Percentiles rank a stretch among this genome's conserved stretches.
phyloP scores from a whole-genome alignment of 2,329 filamentous ascomycete species.

The Phyllosticta citribraziliensis region DNA sequence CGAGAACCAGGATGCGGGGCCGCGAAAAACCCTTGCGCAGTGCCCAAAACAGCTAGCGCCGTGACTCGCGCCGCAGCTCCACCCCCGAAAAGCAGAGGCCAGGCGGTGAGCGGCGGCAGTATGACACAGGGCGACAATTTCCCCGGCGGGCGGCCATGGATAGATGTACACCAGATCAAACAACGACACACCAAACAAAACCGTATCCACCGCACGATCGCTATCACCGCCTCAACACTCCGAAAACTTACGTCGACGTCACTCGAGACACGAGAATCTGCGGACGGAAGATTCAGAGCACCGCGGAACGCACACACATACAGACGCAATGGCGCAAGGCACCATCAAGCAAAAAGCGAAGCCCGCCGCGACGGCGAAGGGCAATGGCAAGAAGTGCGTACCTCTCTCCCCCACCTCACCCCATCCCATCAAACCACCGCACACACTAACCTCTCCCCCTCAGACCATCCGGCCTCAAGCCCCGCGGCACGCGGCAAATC shows the following conservation, averaged over 20 bases:
- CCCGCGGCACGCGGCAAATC: constrained; percentile 52
- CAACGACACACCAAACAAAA: background rate
- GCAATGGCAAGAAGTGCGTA: constrained; percentile 1
- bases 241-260: too few relatives aligned
- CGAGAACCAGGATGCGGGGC: background rate
- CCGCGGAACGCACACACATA: background rate
- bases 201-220: background rate
- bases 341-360: constrained; percentile 36
- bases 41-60: background rate
- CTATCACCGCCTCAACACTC: background rate
- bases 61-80: background rate
- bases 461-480: constrained; percentile 33
- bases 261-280: too few relatives aligned
- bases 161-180: background rate
- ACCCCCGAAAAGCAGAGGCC: background rate
- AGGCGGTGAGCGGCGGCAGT: background rate
- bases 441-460: constrained; percentile 15
- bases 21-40: background rate
- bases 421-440: constrained; percentile 10
- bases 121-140: background rate
- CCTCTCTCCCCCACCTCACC: constrained; percentile 2
- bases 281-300: too few relatives aligned
- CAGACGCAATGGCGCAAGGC: constrained; percentile 38
- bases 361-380: background rate
- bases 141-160: background rate